Percentiles rank a stretch among this genome's conserved stretches.
Evolutionary conservation across 116 monocot species (phyloP).

Genomic region (Cymodocea nodosa): DNA sequence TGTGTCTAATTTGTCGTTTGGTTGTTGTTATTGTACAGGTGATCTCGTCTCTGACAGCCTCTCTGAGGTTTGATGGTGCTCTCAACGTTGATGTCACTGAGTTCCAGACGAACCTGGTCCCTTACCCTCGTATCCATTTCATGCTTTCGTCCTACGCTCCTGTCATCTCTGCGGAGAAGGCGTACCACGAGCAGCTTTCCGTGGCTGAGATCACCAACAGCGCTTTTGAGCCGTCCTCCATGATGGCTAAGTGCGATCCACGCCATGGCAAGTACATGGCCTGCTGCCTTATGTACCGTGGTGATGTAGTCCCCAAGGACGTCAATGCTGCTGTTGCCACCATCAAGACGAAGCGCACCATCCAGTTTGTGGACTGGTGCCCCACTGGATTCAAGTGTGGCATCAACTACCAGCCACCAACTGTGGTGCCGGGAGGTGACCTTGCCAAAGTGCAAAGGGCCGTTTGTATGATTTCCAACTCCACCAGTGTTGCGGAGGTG

Average conservation of each 20-base stretch:
- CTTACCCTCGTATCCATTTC: slow-evolving; percentile 26
- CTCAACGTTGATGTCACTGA: slow-evolving; percentile 16
- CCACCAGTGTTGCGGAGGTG: slow-evolving; percentile 36
- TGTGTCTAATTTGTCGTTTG: too few relatives aligned
- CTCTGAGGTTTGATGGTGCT: slow-evolving; percentile 20
- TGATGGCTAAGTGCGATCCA: slow-evolving; percentile 52
- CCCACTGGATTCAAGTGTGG: slow-evolving; percentile 43
- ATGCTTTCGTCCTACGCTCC: slow-evolving; percentile 21
- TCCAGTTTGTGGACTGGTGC: slow-evolving; percentile 50
- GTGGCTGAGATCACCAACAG: slow-evolving; percentile 44
- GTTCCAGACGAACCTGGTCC: slow-evolving; percentile 29
- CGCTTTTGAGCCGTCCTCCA: slow-evolving; percentile 36
- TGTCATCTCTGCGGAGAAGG: slow-evolving; percentile 25
- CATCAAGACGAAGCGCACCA: slow-evolving; percentile 49
- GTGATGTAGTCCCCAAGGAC: slow-evolving; percentile 42
- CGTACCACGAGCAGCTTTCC: slow-evolving; percentile 33
- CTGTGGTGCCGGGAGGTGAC: slow-evolving; percentile 16
- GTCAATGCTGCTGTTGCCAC: slow-evolving; percentile 4
- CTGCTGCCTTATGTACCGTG: slow-evolving; percentile 46
- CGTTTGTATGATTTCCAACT: slow-evolving; percentile 45
- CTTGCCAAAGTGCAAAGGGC: slow-evolving; percentile 40
- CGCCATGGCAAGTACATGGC: slow-evolving; percentile 51
- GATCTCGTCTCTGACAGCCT: slow-evolving; percentile 12
- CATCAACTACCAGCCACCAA: neutral
- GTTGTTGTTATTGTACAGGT: slow-evolving; percentile 5